phyloP scores from a whole-genome alignment of 352 stramenopile species.

The Phytophthora chlamydospora region DNA sequence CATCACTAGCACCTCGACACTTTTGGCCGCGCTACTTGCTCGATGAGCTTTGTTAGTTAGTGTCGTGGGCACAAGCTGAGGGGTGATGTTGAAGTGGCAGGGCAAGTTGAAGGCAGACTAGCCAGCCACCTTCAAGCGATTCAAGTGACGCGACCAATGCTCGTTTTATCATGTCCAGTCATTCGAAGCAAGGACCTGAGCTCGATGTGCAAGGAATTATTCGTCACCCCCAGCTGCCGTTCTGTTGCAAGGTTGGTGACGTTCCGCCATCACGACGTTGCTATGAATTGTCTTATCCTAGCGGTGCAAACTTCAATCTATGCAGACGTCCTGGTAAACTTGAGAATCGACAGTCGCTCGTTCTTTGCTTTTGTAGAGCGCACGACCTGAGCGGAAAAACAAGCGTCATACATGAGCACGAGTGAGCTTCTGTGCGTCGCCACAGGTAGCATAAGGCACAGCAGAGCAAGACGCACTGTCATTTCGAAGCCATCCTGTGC shows the following conservation, averaged over 20 bases:
- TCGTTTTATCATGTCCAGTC: neutral
- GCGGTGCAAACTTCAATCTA: slow-evolving; percentile 2
- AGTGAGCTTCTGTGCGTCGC: neutral
- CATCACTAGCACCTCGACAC: neutral
- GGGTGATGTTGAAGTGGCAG: too few relatives aligned
- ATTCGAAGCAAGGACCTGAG: slow-evolving; percentile 5
- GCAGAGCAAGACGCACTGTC: slow-evolving; percentile 41
- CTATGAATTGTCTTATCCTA: neutral
- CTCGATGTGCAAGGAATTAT: too few relatives aligned
- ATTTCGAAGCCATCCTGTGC: slow-evolving; percentile 68
- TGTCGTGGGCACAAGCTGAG: too few relatives aligned
- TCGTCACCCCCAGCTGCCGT: too few relatives aligned
- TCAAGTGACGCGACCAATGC: neutral
- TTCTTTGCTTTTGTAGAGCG: slow-evolving; percentile 75
- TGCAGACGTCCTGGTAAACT: slow-evolving; percentile 49
- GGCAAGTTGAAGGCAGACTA: neutral
- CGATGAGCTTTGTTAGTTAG: neutral
- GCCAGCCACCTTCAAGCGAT: neutral
- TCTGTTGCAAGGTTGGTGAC: too few relatives aligned
- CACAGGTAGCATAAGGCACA: neutral
- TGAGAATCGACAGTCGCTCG: slow-evolving; percentile 78
- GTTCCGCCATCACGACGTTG: neutral
- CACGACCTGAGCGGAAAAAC: slow-evolving; percentile 47
- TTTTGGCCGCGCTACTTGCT: neutral
- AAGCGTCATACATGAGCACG: slow-evolving; percentile 37